Percentiles rank a stretch among this genome's conserved stretches.
These are phyloP conservation scores for Heterococcus sp. DNA, from an alignment of 108 stramenopile genomes.

Conservation along the genomic window DNA sequence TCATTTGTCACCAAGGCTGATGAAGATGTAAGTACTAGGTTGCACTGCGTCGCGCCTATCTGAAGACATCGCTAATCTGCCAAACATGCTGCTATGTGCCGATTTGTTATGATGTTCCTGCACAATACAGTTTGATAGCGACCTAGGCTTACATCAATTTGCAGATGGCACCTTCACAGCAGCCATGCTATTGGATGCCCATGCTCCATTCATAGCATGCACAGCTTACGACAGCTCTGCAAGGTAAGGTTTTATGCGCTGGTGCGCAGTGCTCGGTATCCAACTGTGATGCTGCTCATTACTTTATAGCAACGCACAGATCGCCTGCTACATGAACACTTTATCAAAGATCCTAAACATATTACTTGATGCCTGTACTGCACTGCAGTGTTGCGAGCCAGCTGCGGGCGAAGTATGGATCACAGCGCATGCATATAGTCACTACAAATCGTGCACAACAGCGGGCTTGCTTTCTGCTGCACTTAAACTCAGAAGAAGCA, in stretches of 20 bases:
- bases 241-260: too few relatives aligned
- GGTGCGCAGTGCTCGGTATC: background rate
- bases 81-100: background rate
- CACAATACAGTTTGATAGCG: too few relatives aligned
- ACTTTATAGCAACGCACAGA: background rate
- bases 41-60: background rate
- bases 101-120: too few relatives aligned
- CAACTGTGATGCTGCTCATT: background rate
- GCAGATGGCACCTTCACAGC: too few relatives aligned
- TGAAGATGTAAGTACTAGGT: too few relatives aligned
- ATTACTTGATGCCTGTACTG: background rate
- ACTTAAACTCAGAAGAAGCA: background rate
- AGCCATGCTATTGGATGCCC: too few relatives aligned
- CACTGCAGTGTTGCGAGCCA: background rate
- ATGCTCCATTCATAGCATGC: background rate
- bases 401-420: background rate
- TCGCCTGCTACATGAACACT: too few relatives aligned
- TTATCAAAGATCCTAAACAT: too few relatives aligned
- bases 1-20: too few relatives aligned
- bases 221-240: background rate
- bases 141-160: too few relatives aligned
- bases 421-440: background rate
- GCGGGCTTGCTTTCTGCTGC: background rate
- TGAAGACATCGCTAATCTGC: background rate
- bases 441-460: background rate